phyloP scores from a whole-genome alignment of 2,329 filamentous ascomycete species.

The Penicillium sp. region DNA sequence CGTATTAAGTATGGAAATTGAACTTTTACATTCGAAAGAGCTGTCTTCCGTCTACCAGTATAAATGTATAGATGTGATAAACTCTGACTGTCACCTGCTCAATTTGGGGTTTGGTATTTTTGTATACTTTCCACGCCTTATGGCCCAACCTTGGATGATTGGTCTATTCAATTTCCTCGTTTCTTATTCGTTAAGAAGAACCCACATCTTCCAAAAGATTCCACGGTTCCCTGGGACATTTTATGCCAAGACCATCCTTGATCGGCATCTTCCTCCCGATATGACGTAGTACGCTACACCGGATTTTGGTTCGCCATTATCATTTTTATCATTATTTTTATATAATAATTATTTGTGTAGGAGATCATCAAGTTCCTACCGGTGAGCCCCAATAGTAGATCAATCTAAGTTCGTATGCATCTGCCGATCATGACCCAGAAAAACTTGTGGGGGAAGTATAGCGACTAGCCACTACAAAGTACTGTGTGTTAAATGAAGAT shows the following conservation, averaged over 20 bases:
- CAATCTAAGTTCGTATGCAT: background rate
- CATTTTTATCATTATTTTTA: too few species aligned
- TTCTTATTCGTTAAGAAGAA: background rate
- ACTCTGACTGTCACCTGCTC: background rate
- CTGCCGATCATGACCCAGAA: background rate
- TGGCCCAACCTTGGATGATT: too few species aligned
- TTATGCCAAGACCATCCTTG: background rate
- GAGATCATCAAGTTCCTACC: background rate
- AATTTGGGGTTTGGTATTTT: background rate
- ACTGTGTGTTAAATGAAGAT: background rate
- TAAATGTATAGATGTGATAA: too few species aligned
- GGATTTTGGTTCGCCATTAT: background rate
- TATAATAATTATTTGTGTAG: background rate
- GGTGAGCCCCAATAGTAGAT: background rate
- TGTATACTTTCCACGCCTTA: background rate
- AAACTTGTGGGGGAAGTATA: background rate
- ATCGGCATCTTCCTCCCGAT: slow-evolving; percentile 5
- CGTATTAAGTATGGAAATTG: slow-evolving; percentile 22
- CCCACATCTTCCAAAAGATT: background rate
- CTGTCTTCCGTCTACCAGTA: background rate
- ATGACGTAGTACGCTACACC: slow-evolving; percentile 8
- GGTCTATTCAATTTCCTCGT: background rate
- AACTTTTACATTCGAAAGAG: background rate
- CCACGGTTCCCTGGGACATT: background rate
- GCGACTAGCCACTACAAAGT: background rate